A percentile compares a stretch with the other conserved stretches of the same genome.
These are phyloP conservation scores for Candida sanyaensis DNA, from an alignment of 1,139 yeast species.

Conservation along the genomic window DNA sequence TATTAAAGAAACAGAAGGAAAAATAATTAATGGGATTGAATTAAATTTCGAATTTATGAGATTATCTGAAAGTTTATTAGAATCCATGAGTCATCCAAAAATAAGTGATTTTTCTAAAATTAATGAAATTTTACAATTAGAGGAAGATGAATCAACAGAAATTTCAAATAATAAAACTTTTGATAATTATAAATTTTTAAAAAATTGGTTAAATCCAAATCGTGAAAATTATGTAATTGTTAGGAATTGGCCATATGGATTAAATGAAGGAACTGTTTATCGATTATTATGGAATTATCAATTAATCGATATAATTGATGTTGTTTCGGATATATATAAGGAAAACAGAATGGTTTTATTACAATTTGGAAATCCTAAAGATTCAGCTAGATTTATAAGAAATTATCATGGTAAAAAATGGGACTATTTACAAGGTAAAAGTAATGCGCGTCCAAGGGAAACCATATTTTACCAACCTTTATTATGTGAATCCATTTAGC, in stretches of 20 bases:
- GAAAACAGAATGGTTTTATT: constrained; percentile 38
- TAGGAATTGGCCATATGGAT: constrained; percentile 42
- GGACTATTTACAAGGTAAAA: constrained; percentile 28
- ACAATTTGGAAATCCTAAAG: constrained; percentile 47
- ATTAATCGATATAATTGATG: constrained; percentile 23
- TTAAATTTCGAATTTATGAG: constrained; percentile 46
- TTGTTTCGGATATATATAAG: constrained; percentile 27
- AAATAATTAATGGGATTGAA: constrained; percentile 52
- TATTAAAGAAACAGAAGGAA: constrained; percentile 47
- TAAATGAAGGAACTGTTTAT: constrained; percentile 32
- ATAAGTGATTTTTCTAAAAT: constrained; percentile 2
- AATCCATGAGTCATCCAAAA: constrained; percentile 17
- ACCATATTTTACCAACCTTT: constrained; percentile 39
- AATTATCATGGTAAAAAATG: constrained; percentile 53
- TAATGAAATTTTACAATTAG: neutral
- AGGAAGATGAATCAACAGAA: neutral
- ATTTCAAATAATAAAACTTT: constrained; percentile 14
- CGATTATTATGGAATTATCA: constrained; percentile 44
- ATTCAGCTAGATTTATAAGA: constrained; percentile 56
- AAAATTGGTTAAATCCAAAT: neutral
- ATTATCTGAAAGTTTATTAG: constrained; percentile 23
- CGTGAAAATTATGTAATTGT: constrained; percentile 29
- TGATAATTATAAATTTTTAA: neutral
- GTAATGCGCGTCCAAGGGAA: constrained; percentile 9
- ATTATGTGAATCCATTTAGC: constrained; percentile 37